Percentiles rank a stretch among this genome's conserved stretches.
phyloP scores from a whole-genome alignment of 306 rosid species.

The Lathyrus tuberosus region DNA sequence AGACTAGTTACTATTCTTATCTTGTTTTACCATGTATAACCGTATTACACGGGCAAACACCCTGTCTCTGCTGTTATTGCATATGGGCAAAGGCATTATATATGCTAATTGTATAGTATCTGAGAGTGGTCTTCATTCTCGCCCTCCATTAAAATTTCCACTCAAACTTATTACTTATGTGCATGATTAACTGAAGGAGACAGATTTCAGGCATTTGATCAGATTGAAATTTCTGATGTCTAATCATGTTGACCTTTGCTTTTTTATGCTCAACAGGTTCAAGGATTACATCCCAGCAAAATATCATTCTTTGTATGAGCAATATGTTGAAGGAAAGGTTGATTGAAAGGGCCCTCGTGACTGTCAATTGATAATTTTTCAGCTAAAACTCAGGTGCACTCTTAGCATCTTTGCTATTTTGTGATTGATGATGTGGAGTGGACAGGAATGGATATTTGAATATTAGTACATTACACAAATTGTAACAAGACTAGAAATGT shows the following conservation, averaged over 20 bases:
- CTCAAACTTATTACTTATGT: constrained; percentile 9
- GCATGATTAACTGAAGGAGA: constrained; percentile 28
- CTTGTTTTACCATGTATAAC: constrained; percentile 26
- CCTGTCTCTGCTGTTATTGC: constrained; percentile 4
- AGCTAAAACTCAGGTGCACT: constrained; percentile 35
- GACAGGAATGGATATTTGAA: constrained; percentile 30
- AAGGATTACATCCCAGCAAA: constrained; percentile 84
- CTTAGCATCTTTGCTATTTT: constrained; percentile 34
- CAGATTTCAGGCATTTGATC: constrained; percentile 16
- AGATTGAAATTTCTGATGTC: constrained; percentile 32
- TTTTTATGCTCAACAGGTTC: constrained; percentile 63
- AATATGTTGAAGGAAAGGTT: constrained; percentile 50
- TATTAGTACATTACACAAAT: constrained; percentile 18
- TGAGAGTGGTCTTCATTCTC: not conserved
- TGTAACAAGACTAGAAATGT: constrained; percentile 27
- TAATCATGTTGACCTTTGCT: constrained; percentile 32
- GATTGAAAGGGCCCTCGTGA: constrained; percentile 25
- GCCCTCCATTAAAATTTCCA: constrained; percentile 15
- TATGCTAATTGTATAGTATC: constrained; percentile 15
- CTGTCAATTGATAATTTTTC: constrained; percentile 17
- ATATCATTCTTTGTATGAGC: constrained; percentile 78
- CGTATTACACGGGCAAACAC: constrained; percentile 5
- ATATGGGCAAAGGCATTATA: constrained; percentile 16
- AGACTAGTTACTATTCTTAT: constrained; percentile 24
- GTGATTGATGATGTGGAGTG: constrained; percentile 27